phyloP scores from a whole-genome alignment of 345 rosid genomes.

The Bretschneidera sinensis region DNA sequence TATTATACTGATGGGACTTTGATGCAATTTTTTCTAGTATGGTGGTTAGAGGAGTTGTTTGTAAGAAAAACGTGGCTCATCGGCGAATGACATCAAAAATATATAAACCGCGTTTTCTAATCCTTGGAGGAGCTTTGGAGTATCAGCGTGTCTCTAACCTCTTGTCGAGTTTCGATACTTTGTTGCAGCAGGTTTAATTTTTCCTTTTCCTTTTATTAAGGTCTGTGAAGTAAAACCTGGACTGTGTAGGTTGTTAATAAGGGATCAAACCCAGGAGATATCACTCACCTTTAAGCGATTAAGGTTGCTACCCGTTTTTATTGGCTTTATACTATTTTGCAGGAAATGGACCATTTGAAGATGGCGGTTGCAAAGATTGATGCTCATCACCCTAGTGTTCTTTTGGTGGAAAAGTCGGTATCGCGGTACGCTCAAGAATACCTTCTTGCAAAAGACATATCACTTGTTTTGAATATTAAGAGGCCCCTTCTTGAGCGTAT shows the following conservation, averaged over 20 bases:
- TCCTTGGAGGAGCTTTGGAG: conserved; percentile 92
- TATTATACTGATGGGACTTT: conserved; percentile 28
- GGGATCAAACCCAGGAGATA: conserved; percentile 6
- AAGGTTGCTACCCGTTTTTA: conserved; percentile 11
- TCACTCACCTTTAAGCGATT: not conserved
- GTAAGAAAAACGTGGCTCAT: conserved; percentile 95
- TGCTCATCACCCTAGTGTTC: conserved; percentile 77
- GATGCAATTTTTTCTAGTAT: conserved; percentile 42
- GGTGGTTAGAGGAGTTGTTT: conserved; percentile 93
- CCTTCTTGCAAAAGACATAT: conserved; percentile 86
- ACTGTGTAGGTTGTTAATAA: conserved; percentile 7
- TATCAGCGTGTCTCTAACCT: conserved; percentile 87
- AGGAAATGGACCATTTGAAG: conserved; percentile 99
- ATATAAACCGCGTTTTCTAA: conserved; percentile 73
- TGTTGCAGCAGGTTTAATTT: conserved; percentile 79
- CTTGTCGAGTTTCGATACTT: conserved; percentile 84
- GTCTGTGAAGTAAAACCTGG: conserved; percentile 9
- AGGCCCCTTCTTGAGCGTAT: conserved; percentile 89
- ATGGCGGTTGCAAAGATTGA: conserved; percentile 94
- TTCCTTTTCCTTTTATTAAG: conserved; percentile 20
- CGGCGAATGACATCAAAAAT: conserved; percentile 88
- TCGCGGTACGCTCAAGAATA: conserved; percentile 92
- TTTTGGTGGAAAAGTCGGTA: conserved; percentile 95
- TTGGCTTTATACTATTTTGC: conserved; percentile 25
- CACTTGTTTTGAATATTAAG: conserved; percentile 90